These are phyloP conservation scores for Cryphonectria carpinicola DNA, from an alignment of 2,329 filamentous ascomycete genomes.

Conservation along the genomic window DNA sequence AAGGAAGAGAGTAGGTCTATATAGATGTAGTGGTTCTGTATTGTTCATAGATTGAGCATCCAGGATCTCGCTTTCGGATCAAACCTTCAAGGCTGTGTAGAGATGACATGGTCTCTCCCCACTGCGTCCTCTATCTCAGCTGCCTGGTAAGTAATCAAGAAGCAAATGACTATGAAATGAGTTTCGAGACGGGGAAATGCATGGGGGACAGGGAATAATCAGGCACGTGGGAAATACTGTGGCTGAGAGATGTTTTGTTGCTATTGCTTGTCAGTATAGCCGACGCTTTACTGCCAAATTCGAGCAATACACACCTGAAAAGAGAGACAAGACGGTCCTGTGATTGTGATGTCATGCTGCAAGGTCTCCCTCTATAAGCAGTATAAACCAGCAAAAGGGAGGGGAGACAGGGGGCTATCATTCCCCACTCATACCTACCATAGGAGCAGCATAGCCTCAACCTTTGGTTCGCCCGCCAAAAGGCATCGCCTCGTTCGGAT, in stretches of 20 bases:
- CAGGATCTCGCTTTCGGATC: not conserved
- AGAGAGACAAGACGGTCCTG: not conserved
- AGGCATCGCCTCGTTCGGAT: not conserved
- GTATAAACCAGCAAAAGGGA: not conserved
- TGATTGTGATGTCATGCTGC: constrained; percentile 7
- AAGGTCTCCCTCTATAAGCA: not conserved
- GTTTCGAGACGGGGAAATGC: not conserved
- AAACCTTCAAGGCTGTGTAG: not conserved
- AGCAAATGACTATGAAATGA: not conserved
- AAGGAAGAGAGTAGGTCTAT: not conserved
- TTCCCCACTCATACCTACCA: not conserved
- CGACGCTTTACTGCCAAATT: not conserved
- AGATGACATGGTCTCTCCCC: not conserved
- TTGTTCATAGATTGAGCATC: not conserved
- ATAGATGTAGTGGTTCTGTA: not conserved
- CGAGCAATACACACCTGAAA: not conserved
- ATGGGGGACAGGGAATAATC: not conserved
- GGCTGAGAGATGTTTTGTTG: not conserved
- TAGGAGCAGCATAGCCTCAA: not conserved
- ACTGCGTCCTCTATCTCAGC: not conserved
- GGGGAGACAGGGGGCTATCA: too few relatives aligned
- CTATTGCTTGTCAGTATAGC: not conserved
- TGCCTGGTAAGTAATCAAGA: not conserved
- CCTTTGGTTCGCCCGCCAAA: not conserved
- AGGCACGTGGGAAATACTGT: not conserved